Base-by-base conservation (phyloP, 1,284 basidiomycete genomes). In the Cystobasidium sp. region DNA sequence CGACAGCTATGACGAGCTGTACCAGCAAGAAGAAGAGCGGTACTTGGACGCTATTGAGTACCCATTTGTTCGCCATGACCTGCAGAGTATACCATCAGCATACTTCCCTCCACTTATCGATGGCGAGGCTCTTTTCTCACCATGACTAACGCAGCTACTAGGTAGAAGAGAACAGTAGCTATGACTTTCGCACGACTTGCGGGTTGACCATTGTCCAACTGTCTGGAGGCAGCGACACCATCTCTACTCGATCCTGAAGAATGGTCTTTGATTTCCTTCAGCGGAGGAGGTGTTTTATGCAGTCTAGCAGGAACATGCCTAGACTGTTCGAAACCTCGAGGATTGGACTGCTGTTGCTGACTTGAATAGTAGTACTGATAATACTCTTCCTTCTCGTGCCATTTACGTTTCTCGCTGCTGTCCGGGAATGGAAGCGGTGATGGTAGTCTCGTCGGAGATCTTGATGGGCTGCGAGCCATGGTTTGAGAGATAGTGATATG, bases 21-120 rank as follows among this genome's bases (percentile, higher is more conserved):
- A 86, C 84, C 82, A 90, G 88, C n/a, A 94, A 85, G 86, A 94
- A 93, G 84, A 94, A 94, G 1, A 94, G 85, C 0, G 92, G 93
- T 2, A 87, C 75, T 70, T 72, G 61, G 74, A 78, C 72, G 49
- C 76, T 69, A 69, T 77, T 78, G 31, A 77, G 58, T 18, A 78
- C 75, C 82, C 76, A 75, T 65, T 80, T 80, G 67, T 80, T 80
- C 59, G 76, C 80, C 76, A 80, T 79, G 74, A 80, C 77, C 79
- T 80, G 77, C 76, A 8, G 1, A 6, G 7, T 47, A 53, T 12
- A 18, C 4, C 18, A 24, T 65, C 46, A 65, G 62, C 31, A 6
- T 14, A 10, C 39, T 9, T 7, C 41, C 3, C 52, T 20, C n/a
- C 3, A 20, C 9, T 18, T 7, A 14, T 44, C 8, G 6, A 44